phyloP scores from a whole-genome alignment of 768 basidiomycete genomes.

The Tephrocybe rancida region DNA sequence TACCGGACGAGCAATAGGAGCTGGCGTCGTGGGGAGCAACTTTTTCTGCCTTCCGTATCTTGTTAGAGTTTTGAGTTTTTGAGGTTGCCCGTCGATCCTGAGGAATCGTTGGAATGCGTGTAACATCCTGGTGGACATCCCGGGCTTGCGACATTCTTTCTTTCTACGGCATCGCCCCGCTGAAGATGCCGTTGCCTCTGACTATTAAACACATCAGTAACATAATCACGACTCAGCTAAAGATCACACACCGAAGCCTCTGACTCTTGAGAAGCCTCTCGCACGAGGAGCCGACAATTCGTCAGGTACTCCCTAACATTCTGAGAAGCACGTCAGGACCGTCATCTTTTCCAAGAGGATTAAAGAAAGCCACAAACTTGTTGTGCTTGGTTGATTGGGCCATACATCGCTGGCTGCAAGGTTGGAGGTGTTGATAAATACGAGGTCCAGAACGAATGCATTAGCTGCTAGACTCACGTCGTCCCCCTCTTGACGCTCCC shows the following conservation, averaged over 20 bases:
- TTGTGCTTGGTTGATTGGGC: slow-evolving; percentile 16
- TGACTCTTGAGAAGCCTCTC: neutral
- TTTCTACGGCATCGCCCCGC: too few species aligned
- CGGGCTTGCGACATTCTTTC: too few species aligned
- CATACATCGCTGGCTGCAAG: slow-evolving; percentile 14
- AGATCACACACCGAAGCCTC: neutral
- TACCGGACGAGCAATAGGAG: slow-evolving; percentile 1
- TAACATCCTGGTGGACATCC: too few species aligned
- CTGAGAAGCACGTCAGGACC: slow-evolving; percentile 1
- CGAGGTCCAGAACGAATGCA: neutral
- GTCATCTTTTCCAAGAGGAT: neutral
- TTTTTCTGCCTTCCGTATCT: neutral
- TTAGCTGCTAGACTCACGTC: slow-evolving; percentile 8
- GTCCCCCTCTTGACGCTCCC: neutral
- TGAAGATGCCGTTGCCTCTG: too few species aligned
- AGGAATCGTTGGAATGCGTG: too few species aligned
- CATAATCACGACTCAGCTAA: too few species aligned
- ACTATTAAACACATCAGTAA: too few species aligned
- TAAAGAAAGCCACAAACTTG: slow-evolving; percentile 4
- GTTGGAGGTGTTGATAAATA: neutral
- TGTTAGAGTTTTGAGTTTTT: slow-evolving; percentile 2
- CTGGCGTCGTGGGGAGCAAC: neutral
- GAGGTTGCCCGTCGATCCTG: too few species aligned
- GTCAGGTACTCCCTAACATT: slow-evolving; percentile 17
- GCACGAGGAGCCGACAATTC: slow-evolving; percentile 10